Conservation (phyloP, 768 basidiomycete genomes). For the Amanita pallidorosea region DNA sequence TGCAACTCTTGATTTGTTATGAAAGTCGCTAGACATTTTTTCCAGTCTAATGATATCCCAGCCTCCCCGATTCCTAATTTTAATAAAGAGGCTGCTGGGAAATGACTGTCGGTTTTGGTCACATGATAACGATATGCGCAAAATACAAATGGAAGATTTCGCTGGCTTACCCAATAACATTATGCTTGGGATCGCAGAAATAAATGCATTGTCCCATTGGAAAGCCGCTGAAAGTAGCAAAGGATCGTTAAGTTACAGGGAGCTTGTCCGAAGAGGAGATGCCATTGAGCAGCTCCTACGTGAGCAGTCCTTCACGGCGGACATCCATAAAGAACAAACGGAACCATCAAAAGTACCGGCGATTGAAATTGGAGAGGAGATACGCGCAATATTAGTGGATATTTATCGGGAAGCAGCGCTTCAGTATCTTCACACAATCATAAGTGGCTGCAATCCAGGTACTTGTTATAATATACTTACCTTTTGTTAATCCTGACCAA, state of each 20-base stretch:
- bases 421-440: slow-evolving; percentile 59
- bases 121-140: slow-evolving; percentile 21
- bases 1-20: slow-evolving; percentile 10
- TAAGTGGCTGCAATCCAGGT: slow-evolving; percentile 66
- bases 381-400: slow-evolving; percentile 34
- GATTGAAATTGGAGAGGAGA: slow-evolving; percentile 29
- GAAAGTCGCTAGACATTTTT: slow-evolving; percentile 72
- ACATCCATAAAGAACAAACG: slow-evolving; percentile 20
- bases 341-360: slow-evolving; percentile 17
- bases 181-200: slow-evolving; percentile 65
- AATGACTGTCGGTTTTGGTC: slow-evolving; percentile 37
- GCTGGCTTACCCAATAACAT: slow-evolving; percentile 76
- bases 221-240: slow-evolving; percentile 53
- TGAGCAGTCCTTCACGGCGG: slow-evolving; percentile 24
- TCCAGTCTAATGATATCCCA: slow-evolving; percentile 50
- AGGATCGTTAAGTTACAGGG: slow-evolving; percentile 61
- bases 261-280: slow-evolving; percentile 65
- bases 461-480: slow-evolving; percentile 12
- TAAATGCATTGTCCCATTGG: slow-evolving; percentile 67
- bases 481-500: not conserved
- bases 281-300: slow-evolving; percentile 58
- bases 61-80: slow-evolving; percentile 51
- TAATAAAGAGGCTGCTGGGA: slow-evolving; percentile 60
- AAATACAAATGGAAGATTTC: slow-evolving; percentile 54
- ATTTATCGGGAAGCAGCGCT: slow-evolving; percentile 59